A percentile compares a stretch with the other conserved stretches of the same genome.
phyloP scores from a whole-genome alignment of 768 basidiomycete species.

The Rhizopogon vesiculosus region DNA sequence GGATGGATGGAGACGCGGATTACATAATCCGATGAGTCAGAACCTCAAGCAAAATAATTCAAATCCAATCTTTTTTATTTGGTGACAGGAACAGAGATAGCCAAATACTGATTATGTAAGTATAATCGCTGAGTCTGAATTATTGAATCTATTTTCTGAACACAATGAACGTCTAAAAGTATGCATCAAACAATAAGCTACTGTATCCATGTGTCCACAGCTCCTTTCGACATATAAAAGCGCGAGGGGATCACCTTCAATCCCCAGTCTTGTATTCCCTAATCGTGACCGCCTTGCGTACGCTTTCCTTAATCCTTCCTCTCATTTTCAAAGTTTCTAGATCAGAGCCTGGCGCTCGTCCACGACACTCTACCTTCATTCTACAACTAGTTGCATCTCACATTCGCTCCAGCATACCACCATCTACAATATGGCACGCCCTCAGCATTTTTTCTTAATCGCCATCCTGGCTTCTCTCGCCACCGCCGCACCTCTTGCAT shows the following conservation, averaged over 20 bases:
- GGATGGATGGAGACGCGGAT: slow-evolving; percentile 10
- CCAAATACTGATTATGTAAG: too few species aligned
- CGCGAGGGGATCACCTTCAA: neutral
- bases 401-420: neutral
- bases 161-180: slow-evolving; percentile 2
- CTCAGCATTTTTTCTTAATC: slow-evolving; percentile 1
- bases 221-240: slow-evolving; percentile 1
- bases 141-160: slow-evolving; percentile 1
- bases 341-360: slow-evolving; percentile 10
- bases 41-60: neutral
- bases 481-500: slow-evolving; percentile 1
- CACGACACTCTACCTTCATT: neutral
- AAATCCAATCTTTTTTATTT: neutral
- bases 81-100: neutral
- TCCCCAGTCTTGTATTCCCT: neutral
- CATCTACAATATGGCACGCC: neutral
- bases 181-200: slow-evolving; percentile 4
- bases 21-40: slow-evolving; percentile 17
- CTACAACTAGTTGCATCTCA: neutral
- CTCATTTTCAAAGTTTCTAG: neutral
- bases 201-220: slow-evolving; percentile 5
- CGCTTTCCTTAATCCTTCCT: neutral
- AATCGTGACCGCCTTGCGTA: neutral
- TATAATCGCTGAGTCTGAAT: neutral
- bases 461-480: slow-evolving; percentile 4